Evolutionary conservation across 164 flowering plant species (phyloP).

Genomic region (Tinospora cordifolia): DNA sequence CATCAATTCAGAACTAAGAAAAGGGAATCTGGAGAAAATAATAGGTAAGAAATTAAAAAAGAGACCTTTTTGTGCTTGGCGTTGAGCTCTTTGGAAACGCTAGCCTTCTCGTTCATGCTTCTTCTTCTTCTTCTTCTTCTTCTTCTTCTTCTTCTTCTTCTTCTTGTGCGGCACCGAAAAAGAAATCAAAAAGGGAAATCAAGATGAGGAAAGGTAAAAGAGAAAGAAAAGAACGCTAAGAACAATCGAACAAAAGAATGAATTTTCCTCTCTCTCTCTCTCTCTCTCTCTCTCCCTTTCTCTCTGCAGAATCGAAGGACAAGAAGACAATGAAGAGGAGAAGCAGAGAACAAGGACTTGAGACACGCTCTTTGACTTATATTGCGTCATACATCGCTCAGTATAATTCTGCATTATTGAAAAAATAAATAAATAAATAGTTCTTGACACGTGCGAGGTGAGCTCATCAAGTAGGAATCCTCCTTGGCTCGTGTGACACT

Average conservation of each 20-base stretch:
- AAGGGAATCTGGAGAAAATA: not conserved
- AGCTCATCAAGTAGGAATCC: too few species aligned
- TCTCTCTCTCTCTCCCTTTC: not conserved
- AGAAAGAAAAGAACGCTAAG: not conserved
- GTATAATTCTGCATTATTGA: too few species aligned
- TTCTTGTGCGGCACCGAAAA: not conserved
- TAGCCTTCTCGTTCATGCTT: slow-evolving; percentile 51
- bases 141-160: not conserved
- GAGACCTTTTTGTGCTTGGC: slow-evolving; percentile 49
- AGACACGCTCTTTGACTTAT: not conserved
- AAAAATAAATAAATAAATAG: too few species aligned
- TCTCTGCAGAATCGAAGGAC: not conserved
- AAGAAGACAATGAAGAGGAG: not conserved
- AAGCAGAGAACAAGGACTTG: not conserved
- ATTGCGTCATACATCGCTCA: too few species aligned
- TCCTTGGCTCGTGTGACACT: too few species aligned
- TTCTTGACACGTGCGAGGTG: too few species aligned
- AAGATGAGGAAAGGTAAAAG: not conserved
- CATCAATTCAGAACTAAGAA: not conserved
- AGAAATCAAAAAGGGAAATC: not conserved
- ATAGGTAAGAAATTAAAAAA: not conserved
- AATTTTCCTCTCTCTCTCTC: not conserved
- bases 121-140: not conserved
- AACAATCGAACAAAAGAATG: not conserved
- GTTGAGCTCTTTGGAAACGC: slow-evolving; percentile 47